Percentiles rank a stretch among this genome's conserved stretches.
These are phyloP conservation scores for Penicillium griseofulvum DNA, from an alignment of 2,329 filamentous ascomycete genomes.

Conservation along the genomic window DNA sequence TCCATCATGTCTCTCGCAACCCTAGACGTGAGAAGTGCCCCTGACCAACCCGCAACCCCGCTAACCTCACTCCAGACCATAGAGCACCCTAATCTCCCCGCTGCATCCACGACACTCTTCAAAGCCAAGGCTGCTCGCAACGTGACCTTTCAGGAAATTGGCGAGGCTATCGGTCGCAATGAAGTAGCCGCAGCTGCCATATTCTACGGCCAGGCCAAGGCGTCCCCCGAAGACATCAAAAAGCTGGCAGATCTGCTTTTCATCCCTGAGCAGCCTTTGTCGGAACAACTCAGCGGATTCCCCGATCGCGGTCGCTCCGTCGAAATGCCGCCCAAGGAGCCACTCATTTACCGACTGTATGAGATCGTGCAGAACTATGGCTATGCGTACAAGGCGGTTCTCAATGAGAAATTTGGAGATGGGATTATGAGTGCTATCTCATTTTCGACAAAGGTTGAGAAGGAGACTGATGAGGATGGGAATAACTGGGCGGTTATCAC, in stretches of 20 bases:
- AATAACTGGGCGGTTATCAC: constrained; percentile 82
- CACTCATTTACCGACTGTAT: constrained; percentile 84
- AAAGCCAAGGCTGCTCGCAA: constrained; percentile 72
- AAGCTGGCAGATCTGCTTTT: constrained; percentile 66
- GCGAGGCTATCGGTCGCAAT: constrained; percentile 67
- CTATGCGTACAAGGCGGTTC: constrained; percentile 88
- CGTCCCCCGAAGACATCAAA: constrained; percentile 66
- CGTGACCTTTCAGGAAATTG: constrained; percentile 78
- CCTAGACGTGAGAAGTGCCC: constrained; percentile 38
- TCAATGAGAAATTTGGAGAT: constrained; percentile 93
- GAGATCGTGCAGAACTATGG: constrained; percentile 97
- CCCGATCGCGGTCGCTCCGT: constrained; percentile 77
- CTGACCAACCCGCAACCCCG: background rate
- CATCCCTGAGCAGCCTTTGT: constrained; percentile 57
- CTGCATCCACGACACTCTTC: constrained; percentile 71
- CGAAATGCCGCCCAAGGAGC: constrained; percentile 81
- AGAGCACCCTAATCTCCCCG: constrained; percentile 61
- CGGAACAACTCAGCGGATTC: constrained; percentile 65
- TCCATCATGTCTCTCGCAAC: constrained; percentile 44
- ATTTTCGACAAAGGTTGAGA: constrained; percentile 87
- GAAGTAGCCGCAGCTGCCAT: constrained; percentile 83
- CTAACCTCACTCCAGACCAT: constrained; percentile 22
- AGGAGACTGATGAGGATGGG: constrained; percentile 83
- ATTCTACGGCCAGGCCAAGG: constrained; percentile 84
- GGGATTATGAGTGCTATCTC: constrained; percentile 97